These are phyloP conservation scores for Podila epicladia DNA, from an alignment of 192 early-diverging fungal genomes.

Conservation along the genomic window DNA sequence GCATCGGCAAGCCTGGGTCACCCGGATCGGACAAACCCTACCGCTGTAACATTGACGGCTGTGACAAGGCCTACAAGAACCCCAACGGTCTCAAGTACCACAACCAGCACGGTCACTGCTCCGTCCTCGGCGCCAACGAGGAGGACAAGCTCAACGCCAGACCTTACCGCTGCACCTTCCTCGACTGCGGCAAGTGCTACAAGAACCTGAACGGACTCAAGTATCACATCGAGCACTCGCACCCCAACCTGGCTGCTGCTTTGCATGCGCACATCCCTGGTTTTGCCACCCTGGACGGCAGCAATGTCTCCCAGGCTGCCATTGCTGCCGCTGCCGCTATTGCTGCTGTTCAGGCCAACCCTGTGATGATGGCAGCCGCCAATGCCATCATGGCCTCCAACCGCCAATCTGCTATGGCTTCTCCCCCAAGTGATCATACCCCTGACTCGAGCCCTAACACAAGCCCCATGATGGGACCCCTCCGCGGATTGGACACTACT, in stretches of 20 bases:
- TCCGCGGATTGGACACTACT: background rate
- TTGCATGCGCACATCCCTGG: constrained; percentile 44
- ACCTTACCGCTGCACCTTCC: constrained; percentile 81
- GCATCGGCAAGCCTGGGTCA: constrained; percentile 26
- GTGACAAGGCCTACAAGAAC: constrained; percentile 97
- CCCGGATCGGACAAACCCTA: constrained; percentile 77
- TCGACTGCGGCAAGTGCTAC: constrained; percentile 92
- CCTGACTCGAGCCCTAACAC: constrained; percentile 47
- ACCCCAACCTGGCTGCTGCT: constrained; percentile 62
- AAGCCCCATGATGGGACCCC: constrained; percentile 32
- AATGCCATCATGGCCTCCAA: constrained; percentile 49
- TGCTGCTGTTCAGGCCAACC: constrained; percentile 58
- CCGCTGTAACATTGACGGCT: constrained; percentile 83
- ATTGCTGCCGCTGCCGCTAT: constrained; percentile 69
- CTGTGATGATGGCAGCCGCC: constrained; percentile 42
- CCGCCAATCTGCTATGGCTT: constrained; percentile 1
- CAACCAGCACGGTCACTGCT: constrained; percentile 91
- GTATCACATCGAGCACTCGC: constrained; percentile 94
- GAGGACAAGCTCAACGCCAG: constrained; percentile 69
- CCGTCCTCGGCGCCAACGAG: constrained; percentile 54
- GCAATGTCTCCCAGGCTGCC: constrained; percentile 64
- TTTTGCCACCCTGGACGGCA: constrained; percentile 33
- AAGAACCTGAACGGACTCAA: constrained; percentile 97
- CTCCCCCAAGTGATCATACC: constrained; percentile 17
- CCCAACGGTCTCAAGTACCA: constrained; percentile 98